Evolutionary conservation across 371 early-diverging fungal genomes (phyloP).

Genomic region (Rhizopus stolonifer): DNA sequence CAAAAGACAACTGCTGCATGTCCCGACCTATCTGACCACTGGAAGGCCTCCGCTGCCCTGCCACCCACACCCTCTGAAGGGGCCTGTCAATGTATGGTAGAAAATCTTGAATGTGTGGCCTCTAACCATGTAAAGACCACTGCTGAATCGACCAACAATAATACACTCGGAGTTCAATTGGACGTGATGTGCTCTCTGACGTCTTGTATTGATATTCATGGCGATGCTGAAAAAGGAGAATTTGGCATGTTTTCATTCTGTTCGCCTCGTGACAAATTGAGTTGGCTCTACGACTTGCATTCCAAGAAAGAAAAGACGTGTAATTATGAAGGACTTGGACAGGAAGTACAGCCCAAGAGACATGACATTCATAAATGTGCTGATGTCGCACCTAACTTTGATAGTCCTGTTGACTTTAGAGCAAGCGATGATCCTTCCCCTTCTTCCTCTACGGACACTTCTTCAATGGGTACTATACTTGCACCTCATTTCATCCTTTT

Average conservation of each 20-base stretch:
- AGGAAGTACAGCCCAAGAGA: constrained; percentile 29
- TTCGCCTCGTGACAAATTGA: constrained; percentile 49
- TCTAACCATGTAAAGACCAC: constrained; percentile 38
- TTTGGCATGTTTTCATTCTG: constrained; percentile 63
- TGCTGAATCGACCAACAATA: constrained; percentile 8
- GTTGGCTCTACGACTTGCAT: constrained; percentile 42
- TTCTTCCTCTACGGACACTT: not conserved
- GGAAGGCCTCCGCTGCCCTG: constrained; percentile 58
- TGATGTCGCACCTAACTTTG: constrained; percentile 24
- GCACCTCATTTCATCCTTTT: no score
- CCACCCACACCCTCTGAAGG: constrained; percentile 72
- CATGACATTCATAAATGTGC: constrained; percentile 34
- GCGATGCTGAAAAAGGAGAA: constrained; percentile 50
- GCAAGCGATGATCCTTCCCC: not conserved
- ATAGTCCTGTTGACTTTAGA: constrained; percentile 1
- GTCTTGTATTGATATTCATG: constrained; percentile 53
- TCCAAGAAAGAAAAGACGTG: constrained; percentile 27
- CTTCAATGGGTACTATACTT: no score
- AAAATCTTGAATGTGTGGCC: constrained; percentile 60
- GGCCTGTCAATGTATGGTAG: constrained; percentile 70
- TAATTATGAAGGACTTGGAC: constrained; percentile 39
- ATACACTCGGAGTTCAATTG: constrained; percentile 38
- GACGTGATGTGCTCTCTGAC: constrained; percentile 55
- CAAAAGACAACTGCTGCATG: constrained; percentile 42
- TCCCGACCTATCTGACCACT: constrained; percentile 51